Evolutionary conservation across 2,329 filamentous ascomycete species (phyloP), one percentile per base, ranked within the genome.

Genomic region (Aspergillus caelatus): DNA sequence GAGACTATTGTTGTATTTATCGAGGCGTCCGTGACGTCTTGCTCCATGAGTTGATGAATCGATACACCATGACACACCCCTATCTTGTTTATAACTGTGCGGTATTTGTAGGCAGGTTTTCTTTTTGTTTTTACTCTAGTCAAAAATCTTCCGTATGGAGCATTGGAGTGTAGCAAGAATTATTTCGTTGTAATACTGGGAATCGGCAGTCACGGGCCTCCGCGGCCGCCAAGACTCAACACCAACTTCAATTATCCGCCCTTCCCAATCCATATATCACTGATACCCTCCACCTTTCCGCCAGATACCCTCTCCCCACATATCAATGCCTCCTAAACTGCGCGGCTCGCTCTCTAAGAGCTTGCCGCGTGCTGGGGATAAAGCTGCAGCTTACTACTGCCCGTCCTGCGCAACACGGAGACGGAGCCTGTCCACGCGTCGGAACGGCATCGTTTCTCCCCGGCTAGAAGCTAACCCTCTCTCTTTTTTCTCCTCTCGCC

Each of bases 391-490:
- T 34, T 77, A 78, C 62, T 75, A 75, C 67, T 81, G 79, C 62
- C 78, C 78, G 2, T 80, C 79, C 16, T 81, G 79, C 70, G 72
- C 77, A 39, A 76, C 69, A 66, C 74, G 75, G 71, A 71, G 74
- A 61, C 75, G 74, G 53, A 66, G 68, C 14, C 66, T 75, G 58
- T 69, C 74, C 60, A 75, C 75, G 69, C 73, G 71, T 70, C 57
- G 67, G 57, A 59, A 50, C 55, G 63, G 23, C 64, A 60, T 50
- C 52, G 62, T 53, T 57, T 66, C 64, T 60, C 39, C 68, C 58
- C 52, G 52, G 14, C 52, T 36, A 54, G 50, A 62, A 61, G 61
- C 57, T 43, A 56, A 56, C 28, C 58, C 52, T 30, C 36, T 55
- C 64, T 58, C 70, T 45, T 62, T 68, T 50, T 55, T 54, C 9